Conservation (phyloP, 169 alveolate species). For the Toxoplasma gondii region DNA sequence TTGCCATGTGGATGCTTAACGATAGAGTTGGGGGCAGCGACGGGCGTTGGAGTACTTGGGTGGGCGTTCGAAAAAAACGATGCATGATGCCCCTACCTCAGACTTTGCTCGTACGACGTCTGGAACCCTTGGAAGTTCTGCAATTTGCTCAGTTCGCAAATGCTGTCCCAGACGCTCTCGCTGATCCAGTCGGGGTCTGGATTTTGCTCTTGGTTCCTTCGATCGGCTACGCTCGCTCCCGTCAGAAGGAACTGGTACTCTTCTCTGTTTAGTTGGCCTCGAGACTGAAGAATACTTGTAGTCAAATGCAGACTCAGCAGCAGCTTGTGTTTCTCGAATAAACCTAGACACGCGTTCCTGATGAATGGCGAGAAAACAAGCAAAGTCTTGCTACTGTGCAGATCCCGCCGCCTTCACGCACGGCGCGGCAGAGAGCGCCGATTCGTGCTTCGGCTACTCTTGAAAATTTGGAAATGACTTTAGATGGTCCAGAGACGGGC, state of each 20-base stretch:
- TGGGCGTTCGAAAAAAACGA: too few relatives aligned
- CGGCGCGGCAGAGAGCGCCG: too few relatives aligned
- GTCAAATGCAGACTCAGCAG: slow-evolving; percentile 89
- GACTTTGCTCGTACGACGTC: slow-evolving; percentile 88
- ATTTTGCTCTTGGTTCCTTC: slow-evolving; percentile 83
- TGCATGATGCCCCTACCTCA: slow-evolving; percentile 76
- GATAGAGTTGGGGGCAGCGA: too few relatives aligned
- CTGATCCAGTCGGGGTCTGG: slow-evolving; percentile 92
- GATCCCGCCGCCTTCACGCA: too few relatives aligned
- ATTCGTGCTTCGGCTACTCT: too few relatives aligned
- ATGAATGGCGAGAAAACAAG: neutral
- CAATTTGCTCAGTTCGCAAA: slow-evolving; percentile 86
- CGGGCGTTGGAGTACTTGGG: too few relatives aligned
- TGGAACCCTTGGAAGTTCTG: slow-evolving; percentile 88
- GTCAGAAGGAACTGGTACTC: slow-evolving; percentile 89
- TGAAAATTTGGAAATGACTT: too few relatives aligned
- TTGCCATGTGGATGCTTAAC: too few relatives aligned
- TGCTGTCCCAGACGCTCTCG: slow-evolving; percentile 88
- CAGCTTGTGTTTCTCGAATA: slow-evolving; percentile 93
- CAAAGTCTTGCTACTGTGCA: too few relatives aligned
- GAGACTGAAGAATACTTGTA: slow-evolving; percentile 82
- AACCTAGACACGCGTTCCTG: slow-evolving; percentile 89
- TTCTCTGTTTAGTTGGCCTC: slow-evolving; percentile 82
- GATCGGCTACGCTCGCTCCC: slow-evolving; percentile 88
- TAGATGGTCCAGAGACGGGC: too few relatives aligned